Evolutionary conservation across 495 filamentous ascomycete species (phyloP).

Genomic region (Aspergillus carlsbadensis): DNA sequence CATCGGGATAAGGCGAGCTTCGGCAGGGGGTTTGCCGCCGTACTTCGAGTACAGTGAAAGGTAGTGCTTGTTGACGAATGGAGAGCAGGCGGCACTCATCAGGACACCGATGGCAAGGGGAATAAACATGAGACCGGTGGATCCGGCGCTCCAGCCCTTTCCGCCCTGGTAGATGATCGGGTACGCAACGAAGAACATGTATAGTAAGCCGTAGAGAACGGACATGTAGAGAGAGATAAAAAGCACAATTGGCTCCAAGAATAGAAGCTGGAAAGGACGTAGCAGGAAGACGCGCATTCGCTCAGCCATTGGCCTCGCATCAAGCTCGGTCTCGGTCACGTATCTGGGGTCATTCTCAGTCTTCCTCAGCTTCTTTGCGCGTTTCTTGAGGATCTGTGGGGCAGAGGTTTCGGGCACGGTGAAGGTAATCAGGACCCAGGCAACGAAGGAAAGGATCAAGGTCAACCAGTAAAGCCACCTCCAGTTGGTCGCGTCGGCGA

Average conservation of each 20-base stretch:
- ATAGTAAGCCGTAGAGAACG: conserved; percentile 72
- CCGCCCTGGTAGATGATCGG: conserved; percentile 76
- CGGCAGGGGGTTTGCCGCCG: conserved; percentile 69
- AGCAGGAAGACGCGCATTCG: conserved; percentile 65
- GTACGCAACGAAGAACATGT: conserved; percentile 80
- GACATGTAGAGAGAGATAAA: conserved; percentile 77
- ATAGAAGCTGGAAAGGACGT: conserved; percentile 78
- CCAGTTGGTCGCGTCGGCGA: conserved; percentile 69
- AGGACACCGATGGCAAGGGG: conserved; percentile 69
- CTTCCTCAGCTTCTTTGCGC: conserved; percentile 68
- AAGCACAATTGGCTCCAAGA: conserved; percentile 75
- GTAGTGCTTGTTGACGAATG: conserved; percentile 76
- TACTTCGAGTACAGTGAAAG: conserved; percentile 56
- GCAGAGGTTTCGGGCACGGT: conserved; percentile 82
- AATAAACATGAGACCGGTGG: conserved; percentile 80
- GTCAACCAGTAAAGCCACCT: conserved; percentile 86
- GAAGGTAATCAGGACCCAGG: conserved; percentile 72
- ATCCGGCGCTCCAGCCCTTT: conserved; percentile 70
- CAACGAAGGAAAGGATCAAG: conserved; percentile 63
- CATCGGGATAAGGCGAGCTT: conserved; percentile 78
- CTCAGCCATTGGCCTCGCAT: conserved; percentile 61
- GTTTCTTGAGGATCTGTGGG: conserved; percentile 62
- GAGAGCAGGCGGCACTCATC: conserved; percentile 61
- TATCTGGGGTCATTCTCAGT: conserved; percentile 59
- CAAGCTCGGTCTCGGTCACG: conserved; percentile 74